These are phyloP conservation scores for Theileria annulata DNA, from an alignment of 169 alveolate species.

Conservation along the genomic window DNA sequence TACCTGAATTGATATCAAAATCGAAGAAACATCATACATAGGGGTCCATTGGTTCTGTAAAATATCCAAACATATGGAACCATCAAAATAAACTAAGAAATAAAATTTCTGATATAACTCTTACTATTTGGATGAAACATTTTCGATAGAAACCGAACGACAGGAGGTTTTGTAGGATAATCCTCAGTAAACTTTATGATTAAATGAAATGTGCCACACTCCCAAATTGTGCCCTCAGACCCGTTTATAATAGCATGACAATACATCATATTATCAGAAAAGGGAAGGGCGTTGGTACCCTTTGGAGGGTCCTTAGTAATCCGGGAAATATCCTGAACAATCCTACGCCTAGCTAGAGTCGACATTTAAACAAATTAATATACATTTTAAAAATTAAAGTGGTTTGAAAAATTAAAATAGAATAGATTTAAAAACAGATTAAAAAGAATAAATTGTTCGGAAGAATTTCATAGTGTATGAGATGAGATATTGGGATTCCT, in stretches of 20 bases:
- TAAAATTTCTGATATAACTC: neutral
- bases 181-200: slow-evolving; percentile 88
- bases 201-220: slow-evolving; percentile 91
- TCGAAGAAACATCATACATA: slow-evolving; percentile 90
- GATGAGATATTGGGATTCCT: neutral
- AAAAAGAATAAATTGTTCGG: neutral
- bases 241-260: slow-evolving; percentile 96
- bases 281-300: slow-evolving; percentile 90
- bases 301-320: slow-evolving; percentile 85
- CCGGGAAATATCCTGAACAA: slow-evolving; percentile 87
- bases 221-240: slow-evolving; percentile 95
- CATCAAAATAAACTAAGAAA: slow-evolving; percentile 82
- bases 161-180: slow-evolving; percentile 91
- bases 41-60: slow-evolving; percentile 94
- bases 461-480: neutral
- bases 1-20: slow-evolving; percentile 88
- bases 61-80: slow-evolving; percentile 87
- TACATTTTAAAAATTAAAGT: neutral
- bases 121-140: slow-evolving; percentile 88
- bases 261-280: slow-evolving; percentile 87
- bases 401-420: neutral
- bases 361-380: slow-evolving; percentile 55
- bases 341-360: slow-evolving; percentile 84
- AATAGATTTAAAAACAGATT: neutral
- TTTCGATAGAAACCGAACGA: slow-evolving; percentile 81